A percentile compares a stretch with the other conserved stretches of the same genome.
These are phyloP conservation scores for Eucalyptus cladocalyx DNA, from an alignment of 345 rosid genomes.

Conservation along the genomic window DNA sequence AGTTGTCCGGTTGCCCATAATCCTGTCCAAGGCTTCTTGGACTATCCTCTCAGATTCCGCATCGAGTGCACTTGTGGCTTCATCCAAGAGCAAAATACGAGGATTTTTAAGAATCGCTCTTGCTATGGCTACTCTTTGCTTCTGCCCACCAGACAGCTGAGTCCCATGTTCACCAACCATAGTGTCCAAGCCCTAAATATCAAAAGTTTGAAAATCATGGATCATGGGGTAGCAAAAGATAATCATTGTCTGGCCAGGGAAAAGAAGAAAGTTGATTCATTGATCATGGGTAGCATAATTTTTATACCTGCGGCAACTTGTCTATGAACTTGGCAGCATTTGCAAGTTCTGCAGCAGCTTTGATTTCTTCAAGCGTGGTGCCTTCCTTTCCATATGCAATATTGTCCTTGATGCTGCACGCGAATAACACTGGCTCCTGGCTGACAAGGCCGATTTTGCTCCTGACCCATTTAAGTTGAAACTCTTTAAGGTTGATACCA, in stretches of 20 bases:
- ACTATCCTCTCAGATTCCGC: constrained; percentile 23
- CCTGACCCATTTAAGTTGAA: constrained; percentile 23
- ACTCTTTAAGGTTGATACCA: constrained; percentile 11
- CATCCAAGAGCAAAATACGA: constrained; percentile 25
- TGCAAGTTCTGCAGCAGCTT: constrained; percentile 17
- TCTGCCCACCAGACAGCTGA: constrained; percentile 41
- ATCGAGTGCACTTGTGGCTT: constrained; percentile 31
- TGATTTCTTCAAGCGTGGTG: constrained; percentile 17
- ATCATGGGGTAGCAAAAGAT: not conserved
- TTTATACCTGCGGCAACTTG: constrained; percentile 20
- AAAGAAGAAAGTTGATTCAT: not conserved
- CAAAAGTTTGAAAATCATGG: not conserved
- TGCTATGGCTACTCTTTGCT: constrained; percentile 33
- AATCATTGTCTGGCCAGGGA: not conserved
- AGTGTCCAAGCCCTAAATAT: constrained; percentile 22
- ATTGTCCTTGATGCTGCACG: constrained; percentile 18
- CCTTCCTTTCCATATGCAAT: constrained; percentile 25
- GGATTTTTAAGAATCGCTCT: constrained; percentile 29
- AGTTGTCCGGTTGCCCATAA: constrained; percentile 22
- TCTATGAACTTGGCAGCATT: constrained; percentile 31
- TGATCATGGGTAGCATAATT: not conserved
- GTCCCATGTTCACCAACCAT: constrained; percentile 46
- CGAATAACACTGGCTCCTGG: constrained; percentile 25
- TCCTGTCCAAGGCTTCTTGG: constrained; percentile 28
- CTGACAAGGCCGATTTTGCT: constrained; percentile 21